Conservation (phyloP, 176 grass and related monocot genomes). For the Avena sativa region DNA sequence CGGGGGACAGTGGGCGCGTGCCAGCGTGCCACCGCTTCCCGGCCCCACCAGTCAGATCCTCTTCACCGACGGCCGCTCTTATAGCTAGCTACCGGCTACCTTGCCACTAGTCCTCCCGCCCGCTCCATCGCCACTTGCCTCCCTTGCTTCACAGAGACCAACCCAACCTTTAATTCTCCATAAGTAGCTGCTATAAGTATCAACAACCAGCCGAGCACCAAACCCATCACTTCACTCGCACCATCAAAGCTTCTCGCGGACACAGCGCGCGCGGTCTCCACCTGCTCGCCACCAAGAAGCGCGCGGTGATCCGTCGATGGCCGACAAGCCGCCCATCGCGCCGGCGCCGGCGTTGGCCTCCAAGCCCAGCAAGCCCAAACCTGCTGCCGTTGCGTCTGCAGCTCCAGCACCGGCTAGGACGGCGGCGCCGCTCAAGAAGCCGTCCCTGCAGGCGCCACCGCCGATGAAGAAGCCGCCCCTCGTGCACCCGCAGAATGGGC, state of each 20-base stretch:
- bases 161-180: background rate
- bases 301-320: conserved; percentile 32
- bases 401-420: background rate
- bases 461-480: conserved; percentile 26
- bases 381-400: background rate
- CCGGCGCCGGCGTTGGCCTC: conserved; percentile 5
- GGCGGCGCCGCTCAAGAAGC: conserved; percentile 49
- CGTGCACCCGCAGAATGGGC: conserved; percentile 33
- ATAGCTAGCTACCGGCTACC: background rate
- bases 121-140: background rate
- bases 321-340: conserved; percentile 41
- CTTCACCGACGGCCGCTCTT: conserved; percentile 18
- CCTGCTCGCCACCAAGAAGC: background rate
- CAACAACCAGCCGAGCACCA: conserved; percentile 36
- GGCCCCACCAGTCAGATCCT: background rate
- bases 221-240: conserved; percentile 55
- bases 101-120: background rate
- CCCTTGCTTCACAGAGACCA: conserved; percentile 25
- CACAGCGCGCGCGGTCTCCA: background rate
- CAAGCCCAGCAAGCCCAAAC: conserved; percentile 36
- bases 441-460: conserved; percentile 27
- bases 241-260: background rate
- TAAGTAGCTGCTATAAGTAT: conserved; percentile 41
- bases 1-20: background rate
- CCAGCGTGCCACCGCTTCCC: background rate